These are phyloP conservation scores for Stylonectria norvegica DNA, from an alignment of 2,329 filamentous ascomycete genomes.

Conservation along the genomic window DNA sequence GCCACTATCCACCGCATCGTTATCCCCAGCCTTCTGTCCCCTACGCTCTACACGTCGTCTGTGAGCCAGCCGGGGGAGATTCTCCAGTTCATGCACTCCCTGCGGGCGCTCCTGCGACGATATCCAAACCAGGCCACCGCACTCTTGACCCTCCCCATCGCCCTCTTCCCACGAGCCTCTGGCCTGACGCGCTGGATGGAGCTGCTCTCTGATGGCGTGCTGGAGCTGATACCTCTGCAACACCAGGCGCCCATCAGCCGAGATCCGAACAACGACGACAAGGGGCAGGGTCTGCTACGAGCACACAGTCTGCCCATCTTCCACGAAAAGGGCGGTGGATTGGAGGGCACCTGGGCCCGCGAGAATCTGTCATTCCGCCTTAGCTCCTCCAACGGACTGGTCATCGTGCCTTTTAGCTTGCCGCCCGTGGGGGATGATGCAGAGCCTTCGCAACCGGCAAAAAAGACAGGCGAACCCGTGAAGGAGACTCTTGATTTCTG, in stretches of 20 bases:
- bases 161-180: constrained; percentile 71
- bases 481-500: constrained; percentile 69
- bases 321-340: constrained; percentile 83
- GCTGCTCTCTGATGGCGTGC: constrained; percentile 75
- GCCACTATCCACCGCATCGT: constrained; percentile 73
- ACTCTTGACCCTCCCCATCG: constrained; percentile 73
- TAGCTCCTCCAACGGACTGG: constrained; percentile 73
- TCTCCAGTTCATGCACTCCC: constrained; percentile 74
- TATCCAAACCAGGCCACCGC: constrained; percentile 64
- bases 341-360: constrained; percentile 62
- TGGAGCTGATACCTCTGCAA: constrained; percentile 74
- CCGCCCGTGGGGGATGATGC: constrained; percentile 78
- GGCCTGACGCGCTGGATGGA: constrained; percentile 86
- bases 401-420: constrained; percentile 84
- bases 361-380: constrained; percentile 90
- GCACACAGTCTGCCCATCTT: constrained; percentile 80
- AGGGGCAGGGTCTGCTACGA: constrained; percentile 80
- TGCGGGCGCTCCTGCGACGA: constrained; percentile 71
- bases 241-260: constrained; percentile 52
- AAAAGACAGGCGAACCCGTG: constrained; percentile 57
- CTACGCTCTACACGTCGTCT: constrained; percentile 73
- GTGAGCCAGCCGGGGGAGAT: constrained; percentile 68
- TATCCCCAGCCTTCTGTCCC: constrained; percentile 81
- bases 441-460: constrained; percentile 32
- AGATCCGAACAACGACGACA: constrained; percentile 58